These are phyloP conservation scores for Houttuynia cordata DNA, from an alignment of 164 flowering plant species.

Conservation along the genomic window DNA sequence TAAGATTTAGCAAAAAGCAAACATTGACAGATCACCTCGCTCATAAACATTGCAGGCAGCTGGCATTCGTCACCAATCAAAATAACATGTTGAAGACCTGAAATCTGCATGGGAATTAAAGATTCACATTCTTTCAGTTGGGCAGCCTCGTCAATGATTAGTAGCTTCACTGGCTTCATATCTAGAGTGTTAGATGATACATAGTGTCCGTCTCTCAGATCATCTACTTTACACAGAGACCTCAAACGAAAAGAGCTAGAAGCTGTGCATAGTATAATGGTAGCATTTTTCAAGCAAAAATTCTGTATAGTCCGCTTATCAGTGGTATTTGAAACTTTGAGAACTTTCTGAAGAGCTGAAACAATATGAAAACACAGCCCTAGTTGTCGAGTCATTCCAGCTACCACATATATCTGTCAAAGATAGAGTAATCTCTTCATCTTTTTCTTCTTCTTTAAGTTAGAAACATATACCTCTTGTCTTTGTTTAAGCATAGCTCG, in stretches of 20 bases:
- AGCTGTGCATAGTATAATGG: slow-evolving; percentile 38
- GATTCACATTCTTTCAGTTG: slow-evolving; percentile 54
- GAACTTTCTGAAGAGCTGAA: slow-evolving; percentile 12
- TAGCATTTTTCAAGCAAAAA: slow-evolving; percentile 18
- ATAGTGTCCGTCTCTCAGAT: too few species aligned
- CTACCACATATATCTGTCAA: not conserved
- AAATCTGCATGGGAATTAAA: slow-evolving; percentile 31
- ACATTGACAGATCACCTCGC: slow-evolving; percentile 27
- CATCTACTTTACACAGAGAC: too few species aligned
- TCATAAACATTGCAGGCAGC: slow-evolving; percentile 39
- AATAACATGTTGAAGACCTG: slow-evolving; percentile 28
- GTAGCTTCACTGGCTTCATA: slow-evolving; percentile 14
- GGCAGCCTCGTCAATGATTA: slow-evolving; percentile 51
- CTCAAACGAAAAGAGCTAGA: slow-evolving; percentile 21
- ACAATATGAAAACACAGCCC: slow-evolving; percentile 14
- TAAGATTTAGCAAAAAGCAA: too few species aligned
- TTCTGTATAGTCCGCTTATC: slow-evolving; percentile 6
- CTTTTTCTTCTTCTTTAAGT: too few species aligned
- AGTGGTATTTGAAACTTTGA: slow-evolving; percentile 16
- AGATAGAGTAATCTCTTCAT: not conserved
- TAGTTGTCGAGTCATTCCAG: not conserved
- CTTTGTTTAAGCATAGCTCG: not conserved
- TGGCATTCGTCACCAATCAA: slow-evolving; percentile 47
- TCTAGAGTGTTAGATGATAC: too few species aligned
- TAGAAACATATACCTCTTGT: not conserved